Conservation (phyloP, 371 early-diverging fungal species). For the Mortierella sp. region DNA sequence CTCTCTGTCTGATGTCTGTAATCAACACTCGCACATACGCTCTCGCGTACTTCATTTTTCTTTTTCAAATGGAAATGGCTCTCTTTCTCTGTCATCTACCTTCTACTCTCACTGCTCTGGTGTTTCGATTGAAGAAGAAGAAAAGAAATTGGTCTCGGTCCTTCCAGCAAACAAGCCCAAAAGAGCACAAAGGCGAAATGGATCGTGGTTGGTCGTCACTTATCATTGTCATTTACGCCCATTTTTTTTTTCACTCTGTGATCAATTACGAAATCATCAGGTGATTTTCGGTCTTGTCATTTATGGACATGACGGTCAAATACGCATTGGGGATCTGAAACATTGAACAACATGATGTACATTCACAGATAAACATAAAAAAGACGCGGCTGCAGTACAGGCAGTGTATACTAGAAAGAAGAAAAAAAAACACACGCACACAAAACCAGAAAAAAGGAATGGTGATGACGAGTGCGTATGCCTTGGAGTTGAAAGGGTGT, state of each 20-base stretch:
- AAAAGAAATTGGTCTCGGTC: neutral
- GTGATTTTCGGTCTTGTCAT: slow-evolving; percentile 8
- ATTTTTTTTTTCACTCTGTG: too few relatives aligned
- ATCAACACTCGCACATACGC: neutral
- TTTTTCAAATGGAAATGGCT: neutral
- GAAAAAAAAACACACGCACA: neutral
- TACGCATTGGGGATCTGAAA: slow-evolving; percentile 6
- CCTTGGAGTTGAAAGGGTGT: neutral
- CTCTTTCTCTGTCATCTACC: neutral
- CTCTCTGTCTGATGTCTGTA: neutral
- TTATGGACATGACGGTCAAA: neutral
- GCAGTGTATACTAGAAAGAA: too few relatives aligned
- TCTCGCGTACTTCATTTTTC: neutral
- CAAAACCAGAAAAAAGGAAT: neutral
- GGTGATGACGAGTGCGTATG: neutral
- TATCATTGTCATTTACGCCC: neutral
- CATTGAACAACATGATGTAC: neutral
- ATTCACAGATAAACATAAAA: neutral
- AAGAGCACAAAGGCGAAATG: too few relatives aligned
- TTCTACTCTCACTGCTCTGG: neutral
- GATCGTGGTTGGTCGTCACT: neutral
- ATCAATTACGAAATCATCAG: neutral
- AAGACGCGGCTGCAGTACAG: neutral
- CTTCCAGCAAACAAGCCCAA: too few relatives aligned
- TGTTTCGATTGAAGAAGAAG: neutral